phyloP scores from a whole-genome alignment of 1,284 basidiomycete species.

The Cutaneotrichosporon dermatis region DNA sequence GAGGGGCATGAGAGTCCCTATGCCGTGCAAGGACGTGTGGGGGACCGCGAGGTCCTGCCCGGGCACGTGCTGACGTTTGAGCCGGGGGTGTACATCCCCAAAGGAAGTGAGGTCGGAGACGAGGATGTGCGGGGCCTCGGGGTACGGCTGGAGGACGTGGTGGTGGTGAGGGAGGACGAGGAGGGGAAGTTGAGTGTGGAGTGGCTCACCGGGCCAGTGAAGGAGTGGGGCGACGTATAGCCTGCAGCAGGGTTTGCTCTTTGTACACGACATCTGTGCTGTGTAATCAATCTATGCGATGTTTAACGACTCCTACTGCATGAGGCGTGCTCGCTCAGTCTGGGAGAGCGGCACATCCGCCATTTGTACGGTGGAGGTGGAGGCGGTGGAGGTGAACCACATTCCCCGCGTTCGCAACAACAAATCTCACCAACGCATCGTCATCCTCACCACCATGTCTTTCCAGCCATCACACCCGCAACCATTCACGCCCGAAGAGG shows the following conservation, averaged over 20 bases:
- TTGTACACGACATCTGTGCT: too few relatives aligned
- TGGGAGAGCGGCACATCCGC: too few relatives aligned
- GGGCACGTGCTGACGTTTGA: slow-evolving; percentile 78
- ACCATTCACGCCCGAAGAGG: slow-evolving; percentile 69
- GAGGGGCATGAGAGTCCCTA: slow-evolving; percentile 79
- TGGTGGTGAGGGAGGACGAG: slow-evolving; percentile 58
- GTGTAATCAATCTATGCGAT: too few relatives aligned
- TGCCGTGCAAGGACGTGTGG: slow-evolving; percentile 58
- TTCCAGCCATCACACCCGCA: slow-evolving; percentile 58
- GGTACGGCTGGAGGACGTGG: slow-evolving; percentile 75
- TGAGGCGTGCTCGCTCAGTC: too few relatives aligned
- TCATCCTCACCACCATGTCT: neutral
- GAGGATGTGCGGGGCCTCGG: slow-evolving; percentile 61
- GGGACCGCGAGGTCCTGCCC: slow-evolving; percentile 51
- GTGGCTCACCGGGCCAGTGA: slow-evolving; percentile 42
- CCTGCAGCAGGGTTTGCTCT: too few relatives aligned
- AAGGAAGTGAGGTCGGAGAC: slow-evolving; percentile 11
- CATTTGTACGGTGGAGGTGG: too few relatives aligned
- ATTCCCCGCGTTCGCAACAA: too few relatives aligned
- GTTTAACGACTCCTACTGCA: too few relatives aligned
- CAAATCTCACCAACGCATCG: neutral
- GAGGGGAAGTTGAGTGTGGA: slow-evolving; percentile 42
- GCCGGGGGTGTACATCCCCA: slow-evolving; percentile 70
- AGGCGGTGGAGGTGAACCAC: too few relatives aligned
- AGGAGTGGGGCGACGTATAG: slow-evolving; percentile 35